Conservation (phyloP, 768 basidiomycete species). For the Lentinula raphanica region DNA sequence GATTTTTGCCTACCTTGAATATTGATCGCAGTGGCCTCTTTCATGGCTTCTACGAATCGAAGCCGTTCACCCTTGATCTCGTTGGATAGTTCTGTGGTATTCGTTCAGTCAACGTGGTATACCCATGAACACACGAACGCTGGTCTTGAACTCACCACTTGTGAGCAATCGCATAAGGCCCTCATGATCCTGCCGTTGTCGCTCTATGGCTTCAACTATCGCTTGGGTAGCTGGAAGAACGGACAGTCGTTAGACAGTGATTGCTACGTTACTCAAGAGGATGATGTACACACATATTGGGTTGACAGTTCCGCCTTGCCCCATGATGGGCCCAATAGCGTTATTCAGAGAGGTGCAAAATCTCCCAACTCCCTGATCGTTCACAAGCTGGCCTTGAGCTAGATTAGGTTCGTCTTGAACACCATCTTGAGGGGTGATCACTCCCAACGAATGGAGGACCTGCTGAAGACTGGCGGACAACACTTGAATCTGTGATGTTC, state of each 20-base stretch:
- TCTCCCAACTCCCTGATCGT: slow-evolving; percentile 27
- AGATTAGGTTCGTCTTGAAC: slow-evolving; percentile 32
- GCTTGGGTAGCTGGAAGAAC: slow-evolving; percentile 45
- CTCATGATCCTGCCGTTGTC: slow-evolving; percentile 71
- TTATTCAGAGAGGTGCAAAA: slow-evolving; percentile 37
- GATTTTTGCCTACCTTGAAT: slow-evolving; percentile 52
- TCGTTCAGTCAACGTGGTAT: neutral
- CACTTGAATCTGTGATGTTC: slow-evolving; percentile 65
- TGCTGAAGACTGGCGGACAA: slow-evolving; percentile 57
- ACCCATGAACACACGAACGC: neutral
- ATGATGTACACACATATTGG: slow-evolving; percentile 14
- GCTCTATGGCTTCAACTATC: slow-evolving; percentile 57
- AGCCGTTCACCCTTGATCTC: slow-evolving; percentile 85
- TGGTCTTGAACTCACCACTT: slow-evolving; percentile 44
- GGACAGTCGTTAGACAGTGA: neutral
- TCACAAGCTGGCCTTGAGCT: slow-evolving; percentile 25
- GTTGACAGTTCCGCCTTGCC: slow-evolving; percentile 10
- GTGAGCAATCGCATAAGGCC: slow-evolving; percentile 60
- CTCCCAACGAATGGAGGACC: slow-evolving; percentile 52
- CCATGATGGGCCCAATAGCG: slow-evolving; percentile 26
- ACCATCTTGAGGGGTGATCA: slow-evolving; percentile 9
- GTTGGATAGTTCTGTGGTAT: slow-evolving; percentile 52
- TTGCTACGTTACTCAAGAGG: slow-evolving; percentile 13
- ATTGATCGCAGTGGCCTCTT: slow-evolving; percentile 85
- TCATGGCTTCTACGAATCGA: slow-evolving; percentile 92